Evolutionary conservation across 345 rosid species (phyloP).

Genomic region (Ceriops tagal): DNA sequence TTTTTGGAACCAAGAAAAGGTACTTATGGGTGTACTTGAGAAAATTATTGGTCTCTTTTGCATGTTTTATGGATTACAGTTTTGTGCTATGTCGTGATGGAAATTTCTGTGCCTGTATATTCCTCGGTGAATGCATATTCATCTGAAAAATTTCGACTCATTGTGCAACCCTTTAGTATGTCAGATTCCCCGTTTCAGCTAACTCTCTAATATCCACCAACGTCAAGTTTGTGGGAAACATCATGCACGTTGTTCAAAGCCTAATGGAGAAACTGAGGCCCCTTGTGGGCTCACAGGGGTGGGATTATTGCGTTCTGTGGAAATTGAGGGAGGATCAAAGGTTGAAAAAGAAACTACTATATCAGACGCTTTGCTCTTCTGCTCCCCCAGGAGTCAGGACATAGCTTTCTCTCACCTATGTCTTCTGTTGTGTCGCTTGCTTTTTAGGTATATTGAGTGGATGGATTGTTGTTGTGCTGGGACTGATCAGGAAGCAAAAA

Average conservation of each 20-base stretch:
- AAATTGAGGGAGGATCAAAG: slow-evolving; percentile 79
- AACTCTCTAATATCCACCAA: neutral
- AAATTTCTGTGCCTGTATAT: neutral
- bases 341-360: slow-evolving; percentile 27
- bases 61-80: neutral
- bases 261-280: slow-evolving; percentile 66
- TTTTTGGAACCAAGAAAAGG: neutral
- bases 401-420: slow-evolving; percentile 1
- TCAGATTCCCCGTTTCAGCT: neutral
- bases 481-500: slow-evolving; percentile 28
- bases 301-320: slow-evolving; percentile 91
- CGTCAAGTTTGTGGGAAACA: slow-evolving; percentile 17
- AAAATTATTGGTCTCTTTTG: slow-evolving; percentile 2
- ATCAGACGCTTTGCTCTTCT: neutral
- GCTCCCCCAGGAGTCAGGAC: neutral
- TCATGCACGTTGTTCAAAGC: slow-evolving; percentile 44
- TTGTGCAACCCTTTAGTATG: neutral
- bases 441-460: slow-evolving; percentile 58
- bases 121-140: neutral
- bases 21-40: neutral
- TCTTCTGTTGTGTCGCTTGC: neutral
- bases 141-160: neutral
- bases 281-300: slow-evolving; percentile 59
- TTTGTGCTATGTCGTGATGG: neutral
- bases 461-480: slow-evolving; percentile 84